Evolutionary conservation across 2,329 filamentous ascomycete genomes (phyloP).

Genomic region (Emmonsia crescens): DNA sequence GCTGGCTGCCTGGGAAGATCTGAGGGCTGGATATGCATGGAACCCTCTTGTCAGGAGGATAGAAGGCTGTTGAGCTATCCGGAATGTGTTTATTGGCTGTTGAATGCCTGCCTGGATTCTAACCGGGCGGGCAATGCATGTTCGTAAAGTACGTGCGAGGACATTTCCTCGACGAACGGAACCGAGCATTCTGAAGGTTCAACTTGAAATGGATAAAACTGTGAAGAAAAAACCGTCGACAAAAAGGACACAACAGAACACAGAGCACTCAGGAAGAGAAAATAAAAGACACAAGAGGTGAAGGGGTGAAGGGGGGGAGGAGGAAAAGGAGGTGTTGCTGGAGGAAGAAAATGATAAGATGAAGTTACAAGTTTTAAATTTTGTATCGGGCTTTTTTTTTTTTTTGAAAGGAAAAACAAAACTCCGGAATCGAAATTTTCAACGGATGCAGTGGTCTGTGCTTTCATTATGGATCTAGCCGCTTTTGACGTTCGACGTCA

Average conservation of each 20-base stretch:
- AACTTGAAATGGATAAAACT: neutral
- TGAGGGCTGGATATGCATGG: conserved; percentile 21
- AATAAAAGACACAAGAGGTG: neutral
- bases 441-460: neutral
- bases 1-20: conserved; percentile 19
- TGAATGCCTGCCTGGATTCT: conserved; percentile 17
- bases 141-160: conserved; percentile 27
- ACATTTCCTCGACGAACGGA: conserved; percentile 28
- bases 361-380: neutral
- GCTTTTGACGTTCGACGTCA: neutral
- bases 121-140: conserved; percentile 22
- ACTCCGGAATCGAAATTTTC: conserved; percentile 3
- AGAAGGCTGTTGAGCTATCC: conserved; percentile 13
- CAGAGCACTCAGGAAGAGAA: neutral
- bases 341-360: neutral
- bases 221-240: neutral
- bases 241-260: neutral
- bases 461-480: neutral
- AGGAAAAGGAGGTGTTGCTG: conserved; percentile 1
- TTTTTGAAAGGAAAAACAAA: conserved; percentile 1
- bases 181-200: conserved; percentile 24
- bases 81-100: conserved; percentile 20
- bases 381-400: neutral
- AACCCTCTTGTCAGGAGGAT: conserved; percentile 19
- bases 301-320: neutral